These are phyloP conservation scores for Clavulina sp. DNA, from an alignment of 768 basidiomycete species.

Conservation along the genomic window DNA sequence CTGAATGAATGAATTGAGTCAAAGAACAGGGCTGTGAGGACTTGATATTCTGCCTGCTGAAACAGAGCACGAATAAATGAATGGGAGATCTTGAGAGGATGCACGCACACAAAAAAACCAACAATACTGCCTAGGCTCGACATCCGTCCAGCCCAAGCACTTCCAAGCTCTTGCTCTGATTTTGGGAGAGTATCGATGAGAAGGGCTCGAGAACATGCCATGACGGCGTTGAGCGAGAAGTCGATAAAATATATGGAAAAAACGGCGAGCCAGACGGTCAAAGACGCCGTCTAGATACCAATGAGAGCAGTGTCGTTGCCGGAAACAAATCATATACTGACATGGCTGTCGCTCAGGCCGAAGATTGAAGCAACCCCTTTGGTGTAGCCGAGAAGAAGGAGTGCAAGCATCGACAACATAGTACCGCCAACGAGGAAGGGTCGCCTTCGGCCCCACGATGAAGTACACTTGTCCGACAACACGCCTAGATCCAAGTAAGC, in stretches of 20 bases:
- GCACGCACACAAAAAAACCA: constrained; percentile 71
- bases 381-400: constrained; percentile 74
- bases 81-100: background rate
- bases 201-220: constrained; percentile 79
- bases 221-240: constrained; percentile 52
- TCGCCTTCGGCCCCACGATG: constrained; percentile 65
- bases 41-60: constrained; percentile 55
- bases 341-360: background rate
- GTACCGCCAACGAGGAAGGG: constrained; percentile 70
- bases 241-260: constrained; percentile 50
- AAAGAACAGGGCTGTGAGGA: constrained; percentile 27
- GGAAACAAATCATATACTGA: background rate
- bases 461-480: constrained; percentile 70
- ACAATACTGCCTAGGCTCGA: constrained; percentile 67
- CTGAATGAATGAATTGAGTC: constrained; percentile 21
- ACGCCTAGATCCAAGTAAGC: constrained; percentile 23
- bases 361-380: constrained; percentile 42
- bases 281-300: constrained; percentile 32
- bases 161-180: constrained; percentile 59
- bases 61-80: background rate
- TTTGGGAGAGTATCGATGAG: constrained; percentile 73
- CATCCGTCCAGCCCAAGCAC: constrained; percentile 96
- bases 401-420: constrained; percentile 45
- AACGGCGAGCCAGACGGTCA: constrained; percentile 68
- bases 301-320: background rate